These are phyloP conservation scores for Sugiyamaella valdiviana DNA, from an alignment of 805 yeast species.

Conservation along the genomic window DNA sequence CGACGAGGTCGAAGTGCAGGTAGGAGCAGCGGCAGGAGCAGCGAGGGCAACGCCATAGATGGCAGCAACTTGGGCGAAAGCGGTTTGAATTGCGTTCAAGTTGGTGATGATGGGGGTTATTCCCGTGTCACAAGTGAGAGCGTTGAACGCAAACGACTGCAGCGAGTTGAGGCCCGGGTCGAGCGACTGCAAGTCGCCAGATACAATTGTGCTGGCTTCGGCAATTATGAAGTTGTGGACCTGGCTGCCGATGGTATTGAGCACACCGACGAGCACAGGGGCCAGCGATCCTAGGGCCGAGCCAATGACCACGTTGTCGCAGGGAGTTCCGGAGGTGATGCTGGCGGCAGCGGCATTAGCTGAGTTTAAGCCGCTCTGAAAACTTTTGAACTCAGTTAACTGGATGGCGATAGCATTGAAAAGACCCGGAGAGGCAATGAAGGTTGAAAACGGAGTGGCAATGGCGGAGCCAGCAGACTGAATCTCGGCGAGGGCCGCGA, in stretches of 20 bases:
- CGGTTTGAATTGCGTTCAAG: not conserved
- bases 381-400: too few species aligned
- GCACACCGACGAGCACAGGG: not conserved
- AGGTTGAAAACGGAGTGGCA: not conserved
- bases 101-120: not conserved
- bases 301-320: not conserved
- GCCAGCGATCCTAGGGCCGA: not conserved
- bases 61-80: not conserved
- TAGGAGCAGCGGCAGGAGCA: not conserved
- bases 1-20: not conserved
- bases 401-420: too few species aligned
- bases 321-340: not conserved
- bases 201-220: not conserved
- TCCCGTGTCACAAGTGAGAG: not conserved
- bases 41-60: not conserved
- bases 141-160: constrained; percentile 8
- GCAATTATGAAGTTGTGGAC: not conserved
- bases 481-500: not conserved
- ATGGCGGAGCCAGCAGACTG: not conserved
- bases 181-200: constrained; percentile 15
- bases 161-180: constrained; percentile 18
- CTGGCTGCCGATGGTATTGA: not conserved
- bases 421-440: too few species aligned
- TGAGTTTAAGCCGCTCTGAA: too few species aligned
- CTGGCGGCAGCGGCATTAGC: not conserved